These are phyloP conservation scores for Talaromyces piceae DNA, from an alignment of 2,329 filamentous ascomycete species.

Conservation along the genomic window DNA sequence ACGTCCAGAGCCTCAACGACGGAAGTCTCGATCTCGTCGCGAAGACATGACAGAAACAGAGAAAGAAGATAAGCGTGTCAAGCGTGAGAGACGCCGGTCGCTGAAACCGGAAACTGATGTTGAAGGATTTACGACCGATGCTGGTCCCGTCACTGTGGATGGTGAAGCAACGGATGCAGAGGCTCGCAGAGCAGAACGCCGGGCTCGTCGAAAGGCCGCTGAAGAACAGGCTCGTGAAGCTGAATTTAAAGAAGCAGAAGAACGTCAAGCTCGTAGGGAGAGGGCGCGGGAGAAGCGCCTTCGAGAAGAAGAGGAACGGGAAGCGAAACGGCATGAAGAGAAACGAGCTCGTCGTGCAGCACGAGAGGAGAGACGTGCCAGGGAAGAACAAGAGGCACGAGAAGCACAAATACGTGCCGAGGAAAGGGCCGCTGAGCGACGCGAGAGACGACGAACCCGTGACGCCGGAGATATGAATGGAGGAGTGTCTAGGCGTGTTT, in stretches of 20 bases:
- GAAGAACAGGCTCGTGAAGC: constrained; percentile 26
- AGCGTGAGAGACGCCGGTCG: constrained; percentile 32
- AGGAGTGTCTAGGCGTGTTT: constrained; percentile 17
- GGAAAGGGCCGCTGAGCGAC: constrained; percentile 32
- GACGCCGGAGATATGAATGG: constrained; percentile 24
- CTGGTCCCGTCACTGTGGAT: constrained; percentile 27
- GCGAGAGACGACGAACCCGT: constrained; percentile 32
- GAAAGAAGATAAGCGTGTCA: constrained; percentile 25
- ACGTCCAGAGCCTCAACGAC: constrained; percentile 28
- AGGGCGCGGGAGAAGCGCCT: constrained; percentile 38
- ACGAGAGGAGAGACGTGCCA: constrained; percentile 25
- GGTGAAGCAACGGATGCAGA: constrained; percentile 49
- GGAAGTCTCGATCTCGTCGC: constrained; percentile 30
- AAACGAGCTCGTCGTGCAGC: constrained; percentile 26
- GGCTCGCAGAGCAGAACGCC: constrained; percentile 54
- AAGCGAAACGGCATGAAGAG: constrained; percentile 26
- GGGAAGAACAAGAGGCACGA: constrained; percentile 21
- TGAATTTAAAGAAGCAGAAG: constrained; percentile 29
- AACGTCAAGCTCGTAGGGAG: constrained; percentile 43
- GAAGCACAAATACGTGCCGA: constrained; percentile 26
- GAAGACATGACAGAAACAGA: constrained; percentile 33
- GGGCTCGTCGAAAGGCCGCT: constrained; percentile 39
- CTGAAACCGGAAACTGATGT: constrained; percentile 42
- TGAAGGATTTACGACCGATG: constrained; percentile 41
- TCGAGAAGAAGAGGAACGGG: constrained; percentile 30